Base-by-base conservation (phyloP, 2,329 filamentous ascomycete genomes). In the Didymella arachidicola region DNA sequence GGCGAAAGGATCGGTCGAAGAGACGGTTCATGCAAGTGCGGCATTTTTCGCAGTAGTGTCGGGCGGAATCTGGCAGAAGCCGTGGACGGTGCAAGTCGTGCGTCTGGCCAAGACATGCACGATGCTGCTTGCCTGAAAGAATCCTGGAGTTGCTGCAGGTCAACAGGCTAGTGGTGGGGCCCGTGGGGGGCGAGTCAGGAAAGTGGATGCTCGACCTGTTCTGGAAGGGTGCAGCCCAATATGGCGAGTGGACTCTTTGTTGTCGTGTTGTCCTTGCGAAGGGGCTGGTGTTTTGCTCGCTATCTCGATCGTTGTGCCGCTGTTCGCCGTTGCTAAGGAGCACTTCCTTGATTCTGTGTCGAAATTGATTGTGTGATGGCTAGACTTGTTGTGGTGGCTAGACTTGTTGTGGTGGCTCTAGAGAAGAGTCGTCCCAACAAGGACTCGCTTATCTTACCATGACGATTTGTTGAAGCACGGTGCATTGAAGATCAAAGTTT, bases 21-120 rank as follows among this genome's bases (percentile, higher is more conserved):
- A 32, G 29, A 25, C 43, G 22, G 56, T 59, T 48, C 41, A 69
- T 72, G 72, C 70, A 67, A 58, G 67, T 72, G 72, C 64, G 71
- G 70, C 62, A 74, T 73, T 74, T 70, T 67, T 64, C 44, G 41
- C 56, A 50, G 39, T 39, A 59, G 18, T 50, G 44, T 59, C 56
- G 56, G 56, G 46, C 50, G 56, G 50, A 46, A 46, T 38, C 36
- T 54, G 56, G 50, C 56, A 54, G 50, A 46, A 50, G 56, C 56
- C 56, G 56, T 53, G 30, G 44, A 36, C 16, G 50, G 45, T 58
- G 50, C 50, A 58, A 58, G 50, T 59, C 34, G 45, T 59, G 56
- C 56, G 50, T 59, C 45, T 51, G 41, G 56, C 56, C 51, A 59
- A 59, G 56, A 50, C 56, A 54, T 51, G 56, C 47, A 57, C 46